These are phyloP conservation scores for Malus domestica DNA, from an alignment of 306 rosid species.

Conservation along the genomic window DNA sequence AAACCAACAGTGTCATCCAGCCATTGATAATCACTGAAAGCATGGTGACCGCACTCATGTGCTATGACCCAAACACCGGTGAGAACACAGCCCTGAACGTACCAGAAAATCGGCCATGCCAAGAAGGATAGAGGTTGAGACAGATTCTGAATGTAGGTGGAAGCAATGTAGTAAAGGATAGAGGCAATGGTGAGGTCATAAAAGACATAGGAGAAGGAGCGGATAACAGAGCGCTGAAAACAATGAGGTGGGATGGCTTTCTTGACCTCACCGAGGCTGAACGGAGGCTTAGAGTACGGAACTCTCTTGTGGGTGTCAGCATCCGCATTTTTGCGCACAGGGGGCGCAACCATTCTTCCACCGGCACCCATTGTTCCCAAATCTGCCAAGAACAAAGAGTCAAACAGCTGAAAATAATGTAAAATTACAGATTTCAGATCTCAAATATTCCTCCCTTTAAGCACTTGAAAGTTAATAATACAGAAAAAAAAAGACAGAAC, in stretches of 20 bases:
- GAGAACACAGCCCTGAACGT: constrained; percentile 66
- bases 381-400: constrained; percentile 30
- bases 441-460: background rate
- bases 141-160: constrained; percentile 36
- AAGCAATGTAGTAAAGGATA: constrained; percentile 32
- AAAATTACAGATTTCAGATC: background rate
- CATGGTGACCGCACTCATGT: constrained; percentile 97
- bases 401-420: background rate
- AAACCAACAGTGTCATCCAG: constrained; percentile 91
- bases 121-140: constrained; percentile 26
- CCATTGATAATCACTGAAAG: constrained; percentile 88
- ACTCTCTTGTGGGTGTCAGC: constrained; percentile 39
- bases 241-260: constrained; percentile 73
- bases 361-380: constrained; percentile 80
- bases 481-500: background rate
- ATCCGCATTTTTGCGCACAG: constrained; percentile 35
- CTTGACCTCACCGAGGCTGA: constrained; percentile 52
- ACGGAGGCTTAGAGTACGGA: constrained; percentile 54
- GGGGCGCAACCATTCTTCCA: constrained; percentile 70
- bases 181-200: constrained; percentile 45
- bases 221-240: constrained; percentile 53
- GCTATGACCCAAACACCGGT: constrained; percentile 98
- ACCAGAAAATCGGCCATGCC: constrained; percentile 62
- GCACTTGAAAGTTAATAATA: background rate
- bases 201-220: constrained; percentile 56